These are phyloP conservation scores for Fallopia convolvulus DNA, from an alignment of 148 eudicot genomes.

Conservation along the genomic window DNA sequence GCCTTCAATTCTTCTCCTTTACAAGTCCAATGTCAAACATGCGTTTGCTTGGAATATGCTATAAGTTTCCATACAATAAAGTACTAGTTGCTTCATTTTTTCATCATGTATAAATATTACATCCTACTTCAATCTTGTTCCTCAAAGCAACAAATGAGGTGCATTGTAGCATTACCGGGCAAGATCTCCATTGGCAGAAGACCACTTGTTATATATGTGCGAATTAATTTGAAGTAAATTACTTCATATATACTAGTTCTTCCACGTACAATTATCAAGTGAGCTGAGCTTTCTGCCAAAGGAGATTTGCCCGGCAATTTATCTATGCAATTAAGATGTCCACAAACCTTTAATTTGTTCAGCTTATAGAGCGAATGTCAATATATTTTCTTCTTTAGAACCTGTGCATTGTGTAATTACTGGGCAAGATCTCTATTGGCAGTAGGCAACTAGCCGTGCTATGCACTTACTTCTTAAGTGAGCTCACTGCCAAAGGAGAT, in stretches of 20 bases:
- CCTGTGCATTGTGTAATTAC: constrained; percentile 18
- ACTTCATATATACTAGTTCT: background rate
- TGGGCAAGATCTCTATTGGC: constrained; percentile 25
- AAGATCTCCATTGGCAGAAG: constrained; percentile 24
- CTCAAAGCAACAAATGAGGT: background rate
- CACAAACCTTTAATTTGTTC: background rate
- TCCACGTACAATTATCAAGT: background rate
- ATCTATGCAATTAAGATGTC: background rate
- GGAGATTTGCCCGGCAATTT: constrained; percentile 12
- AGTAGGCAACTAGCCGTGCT: background rate
- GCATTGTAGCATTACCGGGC: constrained; percentile 23
- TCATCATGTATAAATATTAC: background rate
- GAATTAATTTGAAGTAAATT: background rate
- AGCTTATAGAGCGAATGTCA: background rate
- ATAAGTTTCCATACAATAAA: background rate
- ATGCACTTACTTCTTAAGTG: background rate
- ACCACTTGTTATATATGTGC: background rate
- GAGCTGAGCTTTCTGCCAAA: constrained; percentile 4
- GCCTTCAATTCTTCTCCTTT: background rate
- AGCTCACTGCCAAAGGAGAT: constrained; percentile 27
- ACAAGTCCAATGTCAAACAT: background rate
- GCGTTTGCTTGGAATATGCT: constrained; percentile 8
- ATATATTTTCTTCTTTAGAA: background rate
- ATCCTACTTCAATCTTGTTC: background rate
- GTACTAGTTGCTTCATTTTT: background rate